Percentiles rank a stretch among this genome's conserved stretches.
phyloP scores from a whole-genome alignment of 345 rosid species.

The Odontarrhena argentea region DNA sequence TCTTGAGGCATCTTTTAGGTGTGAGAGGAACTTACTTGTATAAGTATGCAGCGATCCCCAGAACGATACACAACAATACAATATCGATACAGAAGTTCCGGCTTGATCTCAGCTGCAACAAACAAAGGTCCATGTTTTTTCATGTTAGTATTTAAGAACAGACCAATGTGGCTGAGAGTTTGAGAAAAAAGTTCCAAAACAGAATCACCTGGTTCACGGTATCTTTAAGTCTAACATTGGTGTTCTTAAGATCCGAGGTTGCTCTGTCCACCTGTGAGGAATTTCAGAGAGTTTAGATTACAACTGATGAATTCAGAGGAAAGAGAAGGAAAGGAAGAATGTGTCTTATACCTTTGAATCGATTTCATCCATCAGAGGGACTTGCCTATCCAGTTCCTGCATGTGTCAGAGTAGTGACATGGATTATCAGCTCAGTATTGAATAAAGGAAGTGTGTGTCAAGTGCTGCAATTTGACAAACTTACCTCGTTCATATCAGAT shows the following conservation, averaged over 20 bases:
- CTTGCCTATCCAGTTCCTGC: conserved; percentile 96
- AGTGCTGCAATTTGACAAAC: conserved; percentile 22
- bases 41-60: conserved; percentile 97
- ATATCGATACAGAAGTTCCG: conserved; percentile 98
- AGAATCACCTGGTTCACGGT: conserved; percentile 86
- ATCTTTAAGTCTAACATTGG: conserved; percentile 92
- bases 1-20: background rate
- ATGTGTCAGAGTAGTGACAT: conserved; percentile 29
- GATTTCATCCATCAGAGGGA: conserved; percentile 98
- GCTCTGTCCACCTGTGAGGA: conserved; percentile 84
- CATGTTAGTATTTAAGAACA: conserved; percentile 28
- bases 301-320: conserved; percentile 18
- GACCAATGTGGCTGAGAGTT: conserved; percentile 1
- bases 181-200: conserved; percentile 24
- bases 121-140: conserved; percentile 19
- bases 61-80: conserved; percentile 74
- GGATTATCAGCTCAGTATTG: conserved; percentile 25
- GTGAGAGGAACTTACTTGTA: conserved; percentile 78
- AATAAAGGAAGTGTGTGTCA: conserved; percentile 18
- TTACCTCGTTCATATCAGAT: conserved; percentile 93
- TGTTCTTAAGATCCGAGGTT: conserved; percentile 89
- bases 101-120: conserved; percentile 92
- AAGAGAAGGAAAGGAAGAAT: background rate
- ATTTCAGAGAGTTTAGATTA: conserved; percentile 20
- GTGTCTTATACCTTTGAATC: conserved; percentile 70